Percentiles rank a stretch among this genome's conserved stretches.
phyloP scores from a whole-genome alignment of 345 rosid genomes.

The Gossypium ekmanianum region DNA sequence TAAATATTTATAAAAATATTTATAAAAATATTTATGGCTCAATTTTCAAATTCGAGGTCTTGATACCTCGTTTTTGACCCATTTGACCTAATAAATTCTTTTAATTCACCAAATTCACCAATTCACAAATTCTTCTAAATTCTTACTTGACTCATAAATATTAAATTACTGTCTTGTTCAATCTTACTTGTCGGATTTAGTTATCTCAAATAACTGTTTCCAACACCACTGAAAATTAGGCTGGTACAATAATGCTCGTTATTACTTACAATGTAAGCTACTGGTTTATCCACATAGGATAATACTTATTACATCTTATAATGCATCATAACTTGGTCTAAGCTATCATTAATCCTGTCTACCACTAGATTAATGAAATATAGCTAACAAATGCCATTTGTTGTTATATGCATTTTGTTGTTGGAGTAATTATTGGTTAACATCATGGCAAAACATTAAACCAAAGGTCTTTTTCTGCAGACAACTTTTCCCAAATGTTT shows the following conservation, averaged over 20 bases:
- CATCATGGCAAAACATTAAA: background rate
- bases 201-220: too few species aligned
- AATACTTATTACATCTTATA: background rate
- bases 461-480: background rate
- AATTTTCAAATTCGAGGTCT: too few species aligned
- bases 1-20: too few species aligned
- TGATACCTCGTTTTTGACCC: too few species aligned
- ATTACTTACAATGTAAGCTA: background rate
- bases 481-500: background rate
- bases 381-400: background rate
- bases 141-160: too few species aligned
- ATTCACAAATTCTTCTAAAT: too few species aligned
- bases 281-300: background rate
- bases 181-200: too few species aligned
- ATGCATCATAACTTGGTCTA: background rate
- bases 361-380: background rate
- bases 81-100: too few species aligned
- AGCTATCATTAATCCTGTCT: background rate
- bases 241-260: background rate
- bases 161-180: too few species aligned
- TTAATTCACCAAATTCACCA: too few species aligned
- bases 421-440: background rate
- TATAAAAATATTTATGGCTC: too few species aligned
- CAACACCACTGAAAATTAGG: too few species aligned
- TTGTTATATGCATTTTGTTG: background rate